Evolutionary conservation across 2,329 filamentous ascomycete genomes (phyloP).

Genomic region (Claviceps africana): DNA sequence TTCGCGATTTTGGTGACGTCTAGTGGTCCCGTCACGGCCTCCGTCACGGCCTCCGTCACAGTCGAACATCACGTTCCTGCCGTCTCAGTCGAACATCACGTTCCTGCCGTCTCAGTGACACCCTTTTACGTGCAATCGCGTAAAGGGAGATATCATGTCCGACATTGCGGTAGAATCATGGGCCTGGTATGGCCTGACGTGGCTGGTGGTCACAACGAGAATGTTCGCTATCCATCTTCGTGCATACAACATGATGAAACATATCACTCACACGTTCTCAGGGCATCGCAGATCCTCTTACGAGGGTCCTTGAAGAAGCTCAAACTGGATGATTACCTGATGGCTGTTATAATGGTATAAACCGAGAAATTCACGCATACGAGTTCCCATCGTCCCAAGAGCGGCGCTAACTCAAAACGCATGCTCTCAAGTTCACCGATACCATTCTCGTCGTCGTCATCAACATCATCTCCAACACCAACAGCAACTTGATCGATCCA

Average conservation of each 20-base stretch:
- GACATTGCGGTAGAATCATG: constrained; percentile 25
- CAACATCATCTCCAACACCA: constrained; percentile 40
- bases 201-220: constrained; percentile 23
- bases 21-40: background rate
- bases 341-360: constrained; percentile 34
- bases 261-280: constrained; percentile 6
- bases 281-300: constrained; percentile 24
- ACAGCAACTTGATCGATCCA: constrained; percentile 44
- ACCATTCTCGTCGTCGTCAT: constrained; percentile 40
- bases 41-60: background rate
- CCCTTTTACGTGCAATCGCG: background rate
- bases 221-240: constrained; percentile 19
- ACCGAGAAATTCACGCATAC: background rate
- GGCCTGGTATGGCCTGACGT: constrained; percentile 29
- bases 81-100: background rate
- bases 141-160: constrained; percentile 12
- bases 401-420: background rate
- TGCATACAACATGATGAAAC: background rate
- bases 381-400: constrained; percentile 12
- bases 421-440: constrained; percentile 26
- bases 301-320: constrained; percentile 33
- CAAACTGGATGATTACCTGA: constrained; percentile 41
- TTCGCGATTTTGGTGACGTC: background rate
- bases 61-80: background rate
- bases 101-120: background rate